A percentile compares a stretch with the other conserved stretches of the same genome.
Conservation (phyloP, 768 basidiomycete genomes). For the Rhodotorula paludigena region DNA sequence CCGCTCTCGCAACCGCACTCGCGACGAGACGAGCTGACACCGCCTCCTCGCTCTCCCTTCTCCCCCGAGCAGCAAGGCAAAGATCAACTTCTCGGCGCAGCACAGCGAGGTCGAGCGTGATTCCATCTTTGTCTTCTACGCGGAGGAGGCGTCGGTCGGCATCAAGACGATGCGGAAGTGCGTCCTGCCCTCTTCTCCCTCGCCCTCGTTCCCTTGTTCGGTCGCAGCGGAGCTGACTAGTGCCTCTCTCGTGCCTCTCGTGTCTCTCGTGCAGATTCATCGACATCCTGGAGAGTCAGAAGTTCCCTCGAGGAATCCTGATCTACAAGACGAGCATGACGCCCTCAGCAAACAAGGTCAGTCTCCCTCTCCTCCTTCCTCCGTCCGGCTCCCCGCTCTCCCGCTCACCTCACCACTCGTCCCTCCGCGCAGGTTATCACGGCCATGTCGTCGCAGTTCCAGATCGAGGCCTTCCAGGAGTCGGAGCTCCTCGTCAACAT, state of each 20-base stretch:
- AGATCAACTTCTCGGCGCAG: slow-evolving; percentile 85
- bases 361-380: slow-evolving; percentile 22
- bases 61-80: slow-evolving; percentile 61
- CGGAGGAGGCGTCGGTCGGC: slow-evolving; percentile 88
- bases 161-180: slow-evolving; percentile 98
- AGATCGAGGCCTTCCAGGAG: slow-evolving; percentile 93
- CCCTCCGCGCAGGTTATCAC: slow-evolving; percentile 81
- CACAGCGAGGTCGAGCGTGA: slow-evolving; percentile 63
- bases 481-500: slow-evolving; percentile 96
- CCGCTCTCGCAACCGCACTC: neutral
- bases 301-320: slow-evolving; percentile 83
- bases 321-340: slow-evolving; percentile 97
- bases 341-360: slow-evolving; percentile 87
- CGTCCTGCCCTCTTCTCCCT: slow-evolving; percentile 43
- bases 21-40: neutral
- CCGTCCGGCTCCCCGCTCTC: neutral
- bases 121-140: slow-evolving; percentile 82
- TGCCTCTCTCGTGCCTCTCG: neutral
- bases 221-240: too few relatives aligned
- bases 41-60: neutral
- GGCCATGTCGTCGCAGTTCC: slow-evolving; percentile 78
- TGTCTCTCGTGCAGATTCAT: slow-evolving; percentile 60
- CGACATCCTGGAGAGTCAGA: slow-evolving; percentile 82
- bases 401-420: neutral
- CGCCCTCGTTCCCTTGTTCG: neutral